These are phyloP conservation scores for Calycina herbarum DNA, from an alignment of 2,329 filamentous ascomycete genomes.

Conservation along the genomic window DNA sequence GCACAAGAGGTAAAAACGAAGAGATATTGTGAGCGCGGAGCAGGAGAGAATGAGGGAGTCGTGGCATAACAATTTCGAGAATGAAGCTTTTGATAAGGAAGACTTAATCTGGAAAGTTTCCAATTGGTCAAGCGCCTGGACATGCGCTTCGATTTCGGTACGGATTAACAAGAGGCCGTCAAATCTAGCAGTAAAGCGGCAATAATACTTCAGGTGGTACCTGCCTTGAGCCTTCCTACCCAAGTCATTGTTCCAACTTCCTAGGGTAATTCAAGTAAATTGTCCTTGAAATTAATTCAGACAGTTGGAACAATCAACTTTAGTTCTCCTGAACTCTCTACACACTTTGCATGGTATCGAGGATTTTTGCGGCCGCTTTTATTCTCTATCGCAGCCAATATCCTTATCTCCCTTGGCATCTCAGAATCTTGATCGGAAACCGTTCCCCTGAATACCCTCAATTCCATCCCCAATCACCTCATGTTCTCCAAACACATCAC, in stretches of 20 bases:
- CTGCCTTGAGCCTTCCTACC: too few relatives aligned
- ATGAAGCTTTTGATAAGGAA: not conserved
- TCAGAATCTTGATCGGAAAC: not conserved
- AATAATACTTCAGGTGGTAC: not conserved
- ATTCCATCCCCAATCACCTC: not conserved
- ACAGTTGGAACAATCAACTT: too few relatives aligned
- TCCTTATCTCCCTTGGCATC: not conserved
- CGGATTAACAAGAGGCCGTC: not conserved
- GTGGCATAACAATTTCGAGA: constrained; percentile 53
- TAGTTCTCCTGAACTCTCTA: too few relatives aligned
- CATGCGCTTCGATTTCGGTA: not conserved
- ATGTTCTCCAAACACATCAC: constrained; percentile 29
- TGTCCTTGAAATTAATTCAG: too few relatives aligned
- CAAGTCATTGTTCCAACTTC: too few relatives aligned
- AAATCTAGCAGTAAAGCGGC: not conserved
- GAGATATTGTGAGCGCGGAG: constrained; percentile 54
- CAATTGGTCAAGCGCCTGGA: not conserved
- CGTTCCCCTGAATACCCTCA: not conserved
- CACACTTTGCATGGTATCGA: too few relatives aligned
- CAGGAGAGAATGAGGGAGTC: constrained; percentile 59
- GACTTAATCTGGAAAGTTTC: not conserved
- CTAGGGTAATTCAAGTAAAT: too few relatives aligned
- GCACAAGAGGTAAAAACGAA: constrained; percentile 57
- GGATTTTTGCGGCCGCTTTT: too few relatives aligned
- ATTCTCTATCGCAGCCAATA: not conserved